A percentile compares a stretch with the other conserved stretches of the same genome.
phyloP scores from a whole-genome alignment of 2,329 filamentous ascomycete species.

The Stemphylium vesicarium region DNA sequence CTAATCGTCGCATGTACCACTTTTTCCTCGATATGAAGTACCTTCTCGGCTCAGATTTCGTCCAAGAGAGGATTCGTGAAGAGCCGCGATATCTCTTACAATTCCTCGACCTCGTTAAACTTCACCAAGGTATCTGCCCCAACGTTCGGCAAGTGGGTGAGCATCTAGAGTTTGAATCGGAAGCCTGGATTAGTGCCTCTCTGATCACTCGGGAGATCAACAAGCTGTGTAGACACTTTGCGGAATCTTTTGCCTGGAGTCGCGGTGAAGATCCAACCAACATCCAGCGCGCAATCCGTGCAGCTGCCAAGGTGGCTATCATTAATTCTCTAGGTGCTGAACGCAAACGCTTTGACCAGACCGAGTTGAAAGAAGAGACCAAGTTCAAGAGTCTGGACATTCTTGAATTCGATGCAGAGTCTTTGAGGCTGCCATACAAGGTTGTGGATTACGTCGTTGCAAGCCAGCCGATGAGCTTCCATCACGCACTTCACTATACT shows the following conservation, averaged over 20 bases:
- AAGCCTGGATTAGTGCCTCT: slow-evolving; percentile 96
- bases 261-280: slow-evolving; percentile 68
- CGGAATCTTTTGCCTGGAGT: slow-evolving; percentile 80
- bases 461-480: slow-evolving; percentile 91
- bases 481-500: slow-evolving; percentile 95
- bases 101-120: slow-evolving; percentile 92
- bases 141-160: slow-evolving; percentile 91
- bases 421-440: slow-evolving; percentile 58
- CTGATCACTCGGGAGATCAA: slow-evolving; percentile 96
- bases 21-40: slow-evolving; percentile 96
- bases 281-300: slow-evolving; percentile 74
- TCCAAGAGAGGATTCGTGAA: slow-evolving; percentile 81
- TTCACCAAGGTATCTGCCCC: slow-evolving; percentile 96
- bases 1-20: slow-evolving; percentile 94
- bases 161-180: slow-evolving; percentile 97
- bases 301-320: slow-evolving; percentile 82
- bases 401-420: slow-evolving; percentile 75
- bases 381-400: slow-evolving; percentile 78
- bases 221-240: slow-evolving; percentile 84
- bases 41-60: slow-evolving; percentile 84
- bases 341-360: slow-evolving; percentile 79
- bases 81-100: slow-evolving; percentile 90
- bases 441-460: slow-evolving; percentile 84
- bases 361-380: slow-evolving; percentile 86
- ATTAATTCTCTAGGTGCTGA: slow-evolving; percentile 90